Percentiles rank a stretch among this genome's conserved stretches.
These are phyloP conservation scores for Penicillium sp. DNA, from an alignment of 2,329 filamentous ascomycete genomes.

Conservation along the genomic window DNA sequence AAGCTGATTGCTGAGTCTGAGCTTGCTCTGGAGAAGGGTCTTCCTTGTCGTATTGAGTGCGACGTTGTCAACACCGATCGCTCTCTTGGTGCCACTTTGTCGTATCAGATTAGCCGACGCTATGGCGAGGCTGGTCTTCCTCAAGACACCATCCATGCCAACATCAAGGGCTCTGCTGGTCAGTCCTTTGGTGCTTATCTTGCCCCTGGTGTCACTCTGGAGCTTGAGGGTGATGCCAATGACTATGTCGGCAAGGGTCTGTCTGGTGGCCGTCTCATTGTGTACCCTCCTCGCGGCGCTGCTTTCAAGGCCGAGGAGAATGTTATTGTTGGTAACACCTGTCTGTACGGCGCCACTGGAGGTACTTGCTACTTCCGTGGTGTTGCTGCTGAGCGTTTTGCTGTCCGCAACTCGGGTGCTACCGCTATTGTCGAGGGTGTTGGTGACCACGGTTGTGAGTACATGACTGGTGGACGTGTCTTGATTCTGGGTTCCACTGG, in stretches of 20 bases:
- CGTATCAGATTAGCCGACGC: conserved; percentile 91
- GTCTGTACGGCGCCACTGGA: conserved; percentile 87
- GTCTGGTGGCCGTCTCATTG: conserved; percentile 86
- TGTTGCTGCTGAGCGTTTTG: conserved; percentile 93
- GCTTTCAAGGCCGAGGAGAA: conserved; percentile 97
- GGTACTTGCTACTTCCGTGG: conserved; percentile 96
- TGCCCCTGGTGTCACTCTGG: conserved; percentile 87
- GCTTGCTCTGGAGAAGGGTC: conserved; percentile 87
- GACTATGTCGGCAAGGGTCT: conserved; percentile 97
- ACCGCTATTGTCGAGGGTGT: conserved; percentile 95
- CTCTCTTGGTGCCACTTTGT: conserved; percentile 87
- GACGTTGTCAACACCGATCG: conserved; percentile 97
- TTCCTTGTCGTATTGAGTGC: conserved; percentile 90
- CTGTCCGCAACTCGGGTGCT: conserved; percentile 92
- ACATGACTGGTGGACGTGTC: conserved; percentile 96
- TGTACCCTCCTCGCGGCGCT: conserved; percentile 87
- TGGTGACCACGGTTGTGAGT: conserved; percentile 95
- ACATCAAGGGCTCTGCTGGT: conserved; percentile 93
- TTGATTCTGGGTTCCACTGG: conserved; percentile 85
- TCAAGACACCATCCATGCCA: conserved; percentile 91
- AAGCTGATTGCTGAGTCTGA: conserved; percentile 96
- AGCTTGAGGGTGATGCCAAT: conserved; percentile 93
- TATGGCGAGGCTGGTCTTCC: conserved; percentile 88
- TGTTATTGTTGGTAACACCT: conserved; percentile 88
- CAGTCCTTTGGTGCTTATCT: conserved; percentile 96